Conservation (phyloP, 768 basidiomycete species). For the Phanerochaete sordida region DNA sequence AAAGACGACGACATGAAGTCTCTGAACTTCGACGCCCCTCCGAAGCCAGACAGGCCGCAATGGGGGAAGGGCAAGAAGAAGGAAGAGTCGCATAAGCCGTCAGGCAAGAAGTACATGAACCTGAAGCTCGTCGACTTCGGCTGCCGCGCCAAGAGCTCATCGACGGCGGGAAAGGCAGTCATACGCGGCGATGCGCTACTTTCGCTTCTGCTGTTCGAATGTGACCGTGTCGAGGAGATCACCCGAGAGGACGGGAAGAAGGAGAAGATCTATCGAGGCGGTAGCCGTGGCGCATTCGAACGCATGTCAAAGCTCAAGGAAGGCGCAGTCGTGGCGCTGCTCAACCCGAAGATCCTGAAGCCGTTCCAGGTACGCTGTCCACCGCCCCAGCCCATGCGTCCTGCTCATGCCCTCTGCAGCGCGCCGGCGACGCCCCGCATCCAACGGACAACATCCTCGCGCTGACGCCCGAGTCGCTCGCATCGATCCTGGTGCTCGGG, state of each 20-base stretch:
- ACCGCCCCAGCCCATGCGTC: neutral
- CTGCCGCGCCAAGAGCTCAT: slow-evolving; percentile 49
- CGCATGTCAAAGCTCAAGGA: slow-evolving; percentile 79
- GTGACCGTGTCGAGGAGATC: slow-evolving; percentile 65
- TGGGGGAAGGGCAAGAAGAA: slow-evolving; percentile 31
- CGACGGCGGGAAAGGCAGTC: slow-evolving; percentile 50
- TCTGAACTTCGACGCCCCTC: slow-evolving; percentile 1
- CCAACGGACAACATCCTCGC: slow-evolving; percentile 81
- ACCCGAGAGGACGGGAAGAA: slow-evolving; percentile 48
- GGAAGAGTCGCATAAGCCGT: slow-evolving; percentile 35
- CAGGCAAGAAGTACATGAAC: slow-evolving; percentile 80
- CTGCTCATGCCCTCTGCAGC: slow-evolving; percentile 24
- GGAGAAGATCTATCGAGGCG: slow-evolving; percentile 76
- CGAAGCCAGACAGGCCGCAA: slow-evolving; percentile 2
- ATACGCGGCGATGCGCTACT: slow-evolving; percentile 83
- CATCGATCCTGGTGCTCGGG: slow-evolving; percentile 82
- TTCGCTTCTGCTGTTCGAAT: slow-evolving; percentile 83
- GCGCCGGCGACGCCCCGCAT: slow-evolving; percentile 58
- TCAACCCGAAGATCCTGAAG: slow-evolving; percentile 85
- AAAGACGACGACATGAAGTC: slow-evolving; percentile 14
- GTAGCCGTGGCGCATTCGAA: slow-evolving; percentile 92
- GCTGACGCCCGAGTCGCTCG: slow-evolving; percentile 78
- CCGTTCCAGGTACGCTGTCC: slow-evolving; percentile 67
- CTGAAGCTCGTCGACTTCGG: slow-evolving; percentile 84
- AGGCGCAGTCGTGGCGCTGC: slow-evolving; percentile 85